These are phyloP conservation scores for Cystofilobasidium bisporidii DNA, from an alignment of 768 basidiomycete species.

Conservation along the genomic window DNA sequence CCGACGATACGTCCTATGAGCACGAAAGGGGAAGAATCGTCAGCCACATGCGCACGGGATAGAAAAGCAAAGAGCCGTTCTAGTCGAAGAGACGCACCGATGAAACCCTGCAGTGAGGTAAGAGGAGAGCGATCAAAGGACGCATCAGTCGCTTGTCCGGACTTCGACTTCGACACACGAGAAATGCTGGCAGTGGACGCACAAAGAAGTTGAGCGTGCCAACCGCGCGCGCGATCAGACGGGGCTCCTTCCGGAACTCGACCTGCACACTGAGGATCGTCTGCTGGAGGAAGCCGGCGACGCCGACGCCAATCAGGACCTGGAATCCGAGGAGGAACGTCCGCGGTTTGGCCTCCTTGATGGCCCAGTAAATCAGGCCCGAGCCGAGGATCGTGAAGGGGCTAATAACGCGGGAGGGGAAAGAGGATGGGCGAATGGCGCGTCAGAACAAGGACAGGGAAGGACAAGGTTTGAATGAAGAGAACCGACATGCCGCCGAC, in stretches of 20 bases:
- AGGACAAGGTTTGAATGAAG: background rate
- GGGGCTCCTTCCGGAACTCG: conserved; percentile 29
- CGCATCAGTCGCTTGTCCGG: too few relatives aligned
- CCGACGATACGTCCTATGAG: conserved; percentile 28
- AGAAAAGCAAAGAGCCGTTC: background rate
- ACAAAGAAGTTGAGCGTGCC: conserved; percentile 18
- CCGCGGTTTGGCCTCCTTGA: conserved; percentile 22
- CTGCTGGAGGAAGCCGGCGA: conserved; percentile 31
- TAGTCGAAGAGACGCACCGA: conserved; percentile 20
- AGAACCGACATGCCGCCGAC: conserved; percentile 1
- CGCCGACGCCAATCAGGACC: conserved; percentile 31
- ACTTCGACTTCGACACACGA: too few relatives aligned
- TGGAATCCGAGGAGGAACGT: conserved; percentile 30
- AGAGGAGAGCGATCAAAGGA: too few relatives aligned
- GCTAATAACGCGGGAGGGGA: background rate
- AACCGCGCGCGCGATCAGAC: conserved; percentile 25
- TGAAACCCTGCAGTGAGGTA: too few relatives aligned
- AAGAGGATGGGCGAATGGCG: background rate
- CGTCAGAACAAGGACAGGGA: background rate
- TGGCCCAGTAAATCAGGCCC: conserved; percentile 30
- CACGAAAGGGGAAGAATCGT: conserved; percentile 13
- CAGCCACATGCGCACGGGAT: too few relatives aligned
- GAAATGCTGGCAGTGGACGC: too few relatives aligned
- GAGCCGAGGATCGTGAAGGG: conserved; percentile 22
- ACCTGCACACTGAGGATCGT: conserved; percentile 26